These are phyloP conservation scores for Penicillium paxilli DNA, from an alignment of 495 filamentous ascomycete species.

Conservation along the genomic window DNA sequence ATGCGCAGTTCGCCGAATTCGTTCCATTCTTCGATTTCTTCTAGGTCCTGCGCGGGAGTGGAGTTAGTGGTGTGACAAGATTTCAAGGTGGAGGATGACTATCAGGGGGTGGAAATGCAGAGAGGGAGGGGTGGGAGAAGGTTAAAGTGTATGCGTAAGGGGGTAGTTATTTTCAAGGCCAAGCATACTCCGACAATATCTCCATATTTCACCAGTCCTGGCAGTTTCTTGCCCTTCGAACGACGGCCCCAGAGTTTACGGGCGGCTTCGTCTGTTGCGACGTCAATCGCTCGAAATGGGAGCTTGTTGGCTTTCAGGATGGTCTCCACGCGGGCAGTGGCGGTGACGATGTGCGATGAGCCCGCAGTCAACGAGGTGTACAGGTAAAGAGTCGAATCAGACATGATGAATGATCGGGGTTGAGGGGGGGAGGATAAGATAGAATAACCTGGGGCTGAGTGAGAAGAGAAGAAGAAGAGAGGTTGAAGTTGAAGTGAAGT, in stretches of 20 bases:
- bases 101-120: too few relatives aligned
- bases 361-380: conserved; percentile 95
- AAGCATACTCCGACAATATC: conserved; percentile 76
- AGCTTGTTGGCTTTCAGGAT: conserved; percentile 95
- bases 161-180: background rate
- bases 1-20: conserved; percentile 95
- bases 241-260: conserved; percentile 87
- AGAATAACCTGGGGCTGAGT: background rate
- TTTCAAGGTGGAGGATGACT: background rate
- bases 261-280: conserved; percentile 89
- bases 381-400: conserved; percentile 82
- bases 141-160: background rate
- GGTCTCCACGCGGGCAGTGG: conserved; percentile 91
- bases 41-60: conserved; percentile 67
- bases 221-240: conserved; percentile 77
- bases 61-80: background rate
- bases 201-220: conserved; percentile 85
- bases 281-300: conserved; percentile 87
- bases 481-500: background rate
- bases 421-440: background rate
- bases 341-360: conserved; percentile 96
- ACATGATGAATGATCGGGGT: too few relatives aligned
- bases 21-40: conserved; percentile 98
- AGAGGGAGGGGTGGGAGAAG: background rate
- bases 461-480: background rate